Percentiles rank a stretch among this genome's conserved stretches.
phyloP scores from a whole-genome alignment of 805 yeast species.

The Candida ovalis region DNA sequence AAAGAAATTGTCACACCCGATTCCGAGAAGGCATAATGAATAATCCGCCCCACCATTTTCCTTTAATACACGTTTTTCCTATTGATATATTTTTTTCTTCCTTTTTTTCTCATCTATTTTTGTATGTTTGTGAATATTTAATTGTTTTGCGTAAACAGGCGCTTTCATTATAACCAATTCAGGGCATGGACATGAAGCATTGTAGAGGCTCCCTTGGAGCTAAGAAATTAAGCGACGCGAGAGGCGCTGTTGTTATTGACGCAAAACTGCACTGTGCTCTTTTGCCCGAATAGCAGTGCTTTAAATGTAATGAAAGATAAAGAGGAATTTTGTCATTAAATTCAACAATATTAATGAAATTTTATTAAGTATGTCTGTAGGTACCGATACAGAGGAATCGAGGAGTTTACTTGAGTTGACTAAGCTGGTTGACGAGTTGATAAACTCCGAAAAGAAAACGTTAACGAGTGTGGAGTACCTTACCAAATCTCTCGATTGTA shows the following conservation, averaged over 20 bases:
- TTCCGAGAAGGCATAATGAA: background rate
- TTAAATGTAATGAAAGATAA: no score
- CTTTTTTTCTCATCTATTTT: background rate
- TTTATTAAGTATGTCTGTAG: background rate
- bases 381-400: background rate
- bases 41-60: background rate
- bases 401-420: constrained; percentile 13
- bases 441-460: background rate
- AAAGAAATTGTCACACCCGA: background rate
- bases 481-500: constrained; percentile 26
- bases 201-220: no score
- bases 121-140: no score
- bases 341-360: background rate
- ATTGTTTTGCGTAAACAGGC: no score
- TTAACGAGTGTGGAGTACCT: constrained; percentile 16
- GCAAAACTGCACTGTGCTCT: no score
- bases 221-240: no score
- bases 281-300: no score
- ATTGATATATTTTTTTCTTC: background rate
- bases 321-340: no score
- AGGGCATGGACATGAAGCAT: no score
- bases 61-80: no score
- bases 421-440: constrained; percentile 14
- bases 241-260: no score
- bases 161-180: no score